Conservation (phyloP, 2,329 filamentous ascomycete species). For the Orbilia javanica region DNA sequence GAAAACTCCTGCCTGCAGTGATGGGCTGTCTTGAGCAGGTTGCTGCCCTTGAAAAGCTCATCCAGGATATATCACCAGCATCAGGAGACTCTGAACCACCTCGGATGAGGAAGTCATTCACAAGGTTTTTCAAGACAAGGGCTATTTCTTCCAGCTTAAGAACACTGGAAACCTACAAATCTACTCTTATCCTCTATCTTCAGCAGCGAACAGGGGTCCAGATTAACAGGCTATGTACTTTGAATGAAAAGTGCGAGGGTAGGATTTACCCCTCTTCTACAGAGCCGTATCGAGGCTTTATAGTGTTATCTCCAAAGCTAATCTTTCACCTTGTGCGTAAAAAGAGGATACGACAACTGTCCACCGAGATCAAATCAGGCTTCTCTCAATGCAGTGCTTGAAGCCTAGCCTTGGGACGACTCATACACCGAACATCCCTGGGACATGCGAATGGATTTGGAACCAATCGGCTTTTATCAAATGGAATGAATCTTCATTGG, state of each 20-base stretch:
- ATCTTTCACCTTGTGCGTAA: too few relatives aligned
- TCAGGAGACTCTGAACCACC: not conserved
- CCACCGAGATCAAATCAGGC: not conserved
- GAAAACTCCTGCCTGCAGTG: not conserved
- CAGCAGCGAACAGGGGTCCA: not conserved
- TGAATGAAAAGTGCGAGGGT: not conserved
- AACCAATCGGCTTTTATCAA: not conserved
- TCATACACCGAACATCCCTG: not conserved
- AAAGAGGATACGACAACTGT: not conserved
- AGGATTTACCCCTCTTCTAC: not conserved
- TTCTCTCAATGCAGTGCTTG: not conserved
- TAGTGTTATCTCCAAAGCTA: too few relatives aligned
- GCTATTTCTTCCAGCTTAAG: not conserved
- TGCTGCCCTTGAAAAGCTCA: not conserved
- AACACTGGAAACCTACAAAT: not conserved
- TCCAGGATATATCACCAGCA: not conserved
- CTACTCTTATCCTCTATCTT: not conserved
- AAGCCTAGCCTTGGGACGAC: not conserved
- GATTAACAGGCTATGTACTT: not conserved
- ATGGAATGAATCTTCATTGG: not conserved
- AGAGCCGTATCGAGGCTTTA: too few relatives aligned
- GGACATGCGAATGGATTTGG: slow-evolving; percentile 28
- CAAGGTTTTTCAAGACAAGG: not conserved
- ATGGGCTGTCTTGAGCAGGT: not conserved
- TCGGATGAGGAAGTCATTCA: not conserved